These are phyloP conservation scores for Microdochium bolleyi DNA, from an alignment of 2,329 filamentous ascomycete species.

Conservation along the genomic window DNA sequence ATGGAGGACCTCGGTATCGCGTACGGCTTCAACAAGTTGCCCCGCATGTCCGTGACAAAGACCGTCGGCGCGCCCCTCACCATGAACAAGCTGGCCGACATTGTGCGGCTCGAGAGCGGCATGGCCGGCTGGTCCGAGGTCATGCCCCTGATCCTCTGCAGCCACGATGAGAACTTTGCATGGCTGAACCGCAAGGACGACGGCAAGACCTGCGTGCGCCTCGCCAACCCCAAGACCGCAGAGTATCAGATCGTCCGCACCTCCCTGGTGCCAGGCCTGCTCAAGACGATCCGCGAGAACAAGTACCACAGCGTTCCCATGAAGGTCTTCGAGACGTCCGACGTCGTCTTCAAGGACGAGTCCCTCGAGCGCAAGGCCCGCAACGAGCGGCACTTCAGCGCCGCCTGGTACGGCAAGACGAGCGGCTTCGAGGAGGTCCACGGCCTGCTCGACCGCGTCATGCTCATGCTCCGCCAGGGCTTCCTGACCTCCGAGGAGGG, in stretches of 20 bases:
- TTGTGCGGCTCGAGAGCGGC: constrained; percentile 79
- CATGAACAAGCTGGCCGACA: constrained; percentile 92
- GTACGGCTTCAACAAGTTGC: constrained; percentile 95
- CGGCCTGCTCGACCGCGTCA: constrained; percentile 82
- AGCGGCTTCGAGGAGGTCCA: constrained; percentile 95
- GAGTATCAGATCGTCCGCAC: constrained; percentile 79
- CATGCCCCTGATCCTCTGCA: constrained; percentile 92
- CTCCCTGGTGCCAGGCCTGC: constrained; percentile 61
- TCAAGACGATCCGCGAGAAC: constrained; percentile 76
- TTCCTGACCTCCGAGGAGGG: constrained; percentile 75
- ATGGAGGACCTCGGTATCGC: constrained; percentile 98
- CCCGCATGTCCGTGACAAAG: constrained; percentile 77
- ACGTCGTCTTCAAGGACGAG: constrained; percentile 79
- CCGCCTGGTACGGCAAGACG: constrained; percentile 88
- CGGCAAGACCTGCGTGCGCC: constrained; percentile 59
- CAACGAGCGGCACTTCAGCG: constrained; percentile 94
- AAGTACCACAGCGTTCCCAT: constrained; percentile 68
- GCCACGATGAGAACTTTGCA: constrained; percentile 94
- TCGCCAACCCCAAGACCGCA: constrained; percentile 71
- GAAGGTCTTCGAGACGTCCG: constrained; percentile 72
- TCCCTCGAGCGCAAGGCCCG: constrained; percentile 74
- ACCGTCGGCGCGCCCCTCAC: constrained; percentile 79
- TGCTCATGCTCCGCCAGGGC: constrained; percentile 81
- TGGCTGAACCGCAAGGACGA: constrained; percentile 80
- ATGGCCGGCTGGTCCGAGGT: constrained; percentile 97